Evolutionary conservation across 2,329 filamentous ascomycete genomes (phyloP).

Genomic region (Fusarium caatingaense): DNA sequence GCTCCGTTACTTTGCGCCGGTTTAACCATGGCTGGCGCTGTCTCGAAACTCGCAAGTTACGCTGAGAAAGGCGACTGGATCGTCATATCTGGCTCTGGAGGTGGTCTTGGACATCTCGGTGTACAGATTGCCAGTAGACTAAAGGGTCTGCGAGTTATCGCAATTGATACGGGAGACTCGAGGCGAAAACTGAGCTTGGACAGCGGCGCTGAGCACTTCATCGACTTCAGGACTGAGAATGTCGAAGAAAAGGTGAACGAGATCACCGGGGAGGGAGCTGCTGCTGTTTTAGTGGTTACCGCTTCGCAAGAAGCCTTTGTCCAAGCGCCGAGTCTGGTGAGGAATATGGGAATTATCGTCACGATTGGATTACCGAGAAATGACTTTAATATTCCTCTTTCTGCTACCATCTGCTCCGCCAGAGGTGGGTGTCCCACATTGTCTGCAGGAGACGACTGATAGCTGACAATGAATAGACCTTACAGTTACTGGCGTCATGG

Average conservation of each 20-base stretch:
- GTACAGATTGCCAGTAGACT: constrained; percentile 47
- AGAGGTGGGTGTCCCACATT: constrained; percentile 19
- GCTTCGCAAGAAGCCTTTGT: constrained; percentile 44
- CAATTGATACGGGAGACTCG: constrained; percentile 43
- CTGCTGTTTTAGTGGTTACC: constrained; percentile 45
- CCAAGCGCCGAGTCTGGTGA: constrained; percentile 38
- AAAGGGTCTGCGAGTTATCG: constrained; percentile 42
- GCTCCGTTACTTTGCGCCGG: constrained; percentile 50
- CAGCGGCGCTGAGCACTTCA: constrained; percentile 44
- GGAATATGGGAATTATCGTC: constrained; percentile 45
- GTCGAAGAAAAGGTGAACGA: constrained; percentile 38
- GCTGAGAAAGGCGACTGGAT: constrained; percentile 45
- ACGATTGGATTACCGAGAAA: constrained; percentile 44
- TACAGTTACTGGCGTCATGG: constrained; percentile 30
- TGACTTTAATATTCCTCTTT: constrained; percentile 45
- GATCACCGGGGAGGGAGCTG: constrained; percentile 45
- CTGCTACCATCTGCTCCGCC: constrained; percentile 41
- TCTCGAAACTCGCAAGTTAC: constrained; percentile 32
- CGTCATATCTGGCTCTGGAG: constrained; percentile 48
- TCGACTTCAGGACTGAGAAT: constrained; percentile 44
- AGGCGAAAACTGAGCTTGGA: constrained; percentile 40
- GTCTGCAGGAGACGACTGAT: too few species aligned
- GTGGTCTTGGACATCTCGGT: constrained; percentile 50
- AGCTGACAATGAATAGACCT: constrained; percentile 12
- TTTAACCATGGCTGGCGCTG: constrained; percentile 48